These are phyloP conservation scores for Umbilicaria muhlenbergii DNA, from an alignment of 495 filamentous ascomycete species.

Conservation along the genomic window DNA sequence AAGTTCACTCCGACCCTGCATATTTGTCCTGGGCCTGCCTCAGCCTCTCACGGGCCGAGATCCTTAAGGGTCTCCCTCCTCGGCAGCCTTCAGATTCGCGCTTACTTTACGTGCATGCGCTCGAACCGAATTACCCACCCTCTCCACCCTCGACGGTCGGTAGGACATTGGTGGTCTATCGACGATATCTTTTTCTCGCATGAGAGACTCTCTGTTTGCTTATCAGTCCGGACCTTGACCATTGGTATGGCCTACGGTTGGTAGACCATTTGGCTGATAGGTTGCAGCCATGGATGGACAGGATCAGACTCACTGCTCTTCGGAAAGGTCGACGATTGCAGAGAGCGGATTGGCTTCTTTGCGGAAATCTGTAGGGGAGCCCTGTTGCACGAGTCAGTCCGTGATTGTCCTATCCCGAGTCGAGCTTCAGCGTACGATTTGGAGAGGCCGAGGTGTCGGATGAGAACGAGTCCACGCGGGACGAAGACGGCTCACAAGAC, in stretches of 20 bases:
- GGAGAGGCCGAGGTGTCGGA: neutral
- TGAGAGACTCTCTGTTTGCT: neutral
- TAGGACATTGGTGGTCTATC: neutral
- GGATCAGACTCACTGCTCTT: neutral
- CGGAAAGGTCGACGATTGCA: slow-evolving; percentile 1
- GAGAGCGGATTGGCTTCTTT: slow-evolving; percentile 4
- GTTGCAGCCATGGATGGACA: too few species aligned
- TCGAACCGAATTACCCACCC: neutral
- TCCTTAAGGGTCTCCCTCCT: too few species aligned
- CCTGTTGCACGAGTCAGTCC: neutral
- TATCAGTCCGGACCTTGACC: neutral
- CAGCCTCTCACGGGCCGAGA: too few species aligned
- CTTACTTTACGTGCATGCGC: neutral
- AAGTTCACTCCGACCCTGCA: neutral
- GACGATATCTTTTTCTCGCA: neutral
- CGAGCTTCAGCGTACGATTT: neutral
- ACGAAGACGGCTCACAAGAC: neutral
- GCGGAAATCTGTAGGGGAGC: slow-evolving; percentile 1
- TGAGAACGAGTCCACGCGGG: slow-evolving; percentile 1
- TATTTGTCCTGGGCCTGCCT: too few species aligned
- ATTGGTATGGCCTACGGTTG: too few species aligned
- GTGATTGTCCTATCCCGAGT: neutral
- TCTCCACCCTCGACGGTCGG: too few species aligned
- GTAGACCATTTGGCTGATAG: too few species aligned
- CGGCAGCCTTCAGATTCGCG: neutral